Evolutionary conservation across 176 grass and related monocot species (phyloP), one percentile per base, ranked within the genome.

Genomic region (Bothriochloa decipiens): DNA sequence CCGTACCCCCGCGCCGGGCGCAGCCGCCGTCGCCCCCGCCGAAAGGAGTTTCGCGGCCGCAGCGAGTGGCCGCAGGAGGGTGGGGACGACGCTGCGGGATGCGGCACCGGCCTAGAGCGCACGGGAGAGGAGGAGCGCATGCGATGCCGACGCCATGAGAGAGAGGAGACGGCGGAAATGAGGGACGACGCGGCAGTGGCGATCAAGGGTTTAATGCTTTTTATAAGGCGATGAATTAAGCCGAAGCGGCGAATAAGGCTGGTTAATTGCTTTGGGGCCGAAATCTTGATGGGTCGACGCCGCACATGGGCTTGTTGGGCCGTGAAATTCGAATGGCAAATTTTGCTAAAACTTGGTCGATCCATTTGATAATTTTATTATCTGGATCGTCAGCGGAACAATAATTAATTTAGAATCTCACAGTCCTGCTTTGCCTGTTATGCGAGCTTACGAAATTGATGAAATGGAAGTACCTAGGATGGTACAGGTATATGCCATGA

Each of bases 181-280:
- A 32, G 36, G 33, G 64, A 26, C 50, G 65, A 7, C 65, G 65
- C 10, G n/a, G 13, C 22, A 65, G 41, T 2, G 41, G 69, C 5
- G 22, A 81, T 79, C 43, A 79, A 88, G 68, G 87, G 87, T 80
- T 88, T 88, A 83, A 71, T 72, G 20, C 37, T 40, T 40, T 40
- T 32, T 32, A 32, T 32, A 32, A 32, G 29, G 29, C 29, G 29
- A 32, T 2, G 29, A 32, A 40, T 10, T 12, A 45, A 36, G 35
- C 35, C 35, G 5, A 7, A 40, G 42, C 42, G 41, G 46, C 15
- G 3, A 47, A 47, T 14, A 13, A 47, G 45, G 12, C 45, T 47
- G 45, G 11, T 47, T 47, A 47, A 47, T 47, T 15, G 45, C 47
- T 50, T 17, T 14, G 13, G 14, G 47, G 47, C 47, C 15, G 14